Evolutionary conservation across 805 yeast genomes (phyloP).

Genomic region (Kodamaea jinghongensis): DNA sequence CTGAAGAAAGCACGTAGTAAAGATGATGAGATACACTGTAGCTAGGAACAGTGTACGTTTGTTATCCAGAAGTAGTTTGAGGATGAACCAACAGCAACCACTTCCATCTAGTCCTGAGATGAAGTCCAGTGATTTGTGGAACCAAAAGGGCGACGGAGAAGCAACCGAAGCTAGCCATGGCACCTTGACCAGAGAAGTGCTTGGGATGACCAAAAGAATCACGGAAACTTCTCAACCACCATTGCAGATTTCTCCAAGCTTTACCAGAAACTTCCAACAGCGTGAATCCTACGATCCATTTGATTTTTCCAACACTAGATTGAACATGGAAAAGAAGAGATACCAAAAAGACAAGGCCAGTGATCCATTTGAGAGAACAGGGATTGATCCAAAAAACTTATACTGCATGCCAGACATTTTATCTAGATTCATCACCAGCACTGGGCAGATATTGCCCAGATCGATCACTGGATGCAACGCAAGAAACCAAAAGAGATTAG

Average conservation of each 20-base stretch:
- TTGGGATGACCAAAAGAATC: conserved; percentile 33
- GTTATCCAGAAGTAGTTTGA: conserved; percentile 2
- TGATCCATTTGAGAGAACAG: conserved; percentile 43
- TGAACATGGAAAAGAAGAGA: conserved; percentile 47
- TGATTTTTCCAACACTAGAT: conserved; percentile 27
- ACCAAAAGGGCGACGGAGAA: conserved; percentile 8
- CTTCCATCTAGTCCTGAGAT: conserved; percentile 32
- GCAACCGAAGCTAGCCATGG: conserved; percentile 7
- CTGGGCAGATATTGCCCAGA: conserved; percentile 77
- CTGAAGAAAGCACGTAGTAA: background rate
- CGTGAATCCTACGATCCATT: conserved; percentile 53
- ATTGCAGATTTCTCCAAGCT: conserved; percentile 24
- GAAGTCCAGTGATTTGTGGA: conserved; percentile 32
- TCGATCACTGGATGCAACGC: conserved; percentile 65
- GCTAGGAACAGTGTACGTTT: conserved; percentile 5
- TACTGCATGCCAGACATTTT: conserved; percentile 72
- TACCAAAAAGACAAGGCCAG: conserved; percentile 15
- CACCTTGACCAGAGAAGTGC: conserved; percentile 28
- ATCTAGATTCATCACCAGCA: conserved; percentile 60
- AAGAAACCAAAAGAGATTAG: conserved; percentile 64
- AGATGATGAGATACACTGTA: conserved; percentile 4
- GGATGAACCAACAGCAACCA: conserved; percentile 6
- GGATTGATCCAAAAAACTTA: conserved; percentile 65
- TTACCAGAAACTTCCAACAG: conserved; percentile 42
- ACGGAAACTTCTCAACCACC: conserved; percentile 34